phyloP scores from a whole-genome alignment of 148 eudicot genomes.

The Limonium bicolor region DNA sequence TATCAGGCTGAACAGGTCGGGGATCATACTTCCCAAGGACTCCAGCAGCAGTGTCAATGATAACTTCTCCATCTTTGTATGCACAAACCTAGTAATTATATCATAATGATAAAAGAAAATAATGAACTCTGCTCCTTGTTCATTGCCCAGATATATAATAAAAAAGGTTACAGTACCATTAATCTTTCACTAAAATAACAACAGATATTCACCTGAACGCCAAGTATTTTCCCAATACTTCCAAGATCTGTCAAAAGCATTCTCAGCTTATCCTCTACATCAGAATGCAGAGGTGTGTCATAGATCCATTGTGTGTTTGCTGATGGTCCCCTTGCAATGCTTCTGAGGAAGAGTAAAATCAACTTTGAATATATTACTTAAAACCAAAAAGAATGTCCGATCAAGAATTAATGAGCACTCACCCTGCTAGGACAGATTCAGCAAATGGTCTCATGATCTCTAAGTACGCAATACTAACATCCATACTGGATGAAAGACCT shows the following conservation, averaged over 20 bases:
- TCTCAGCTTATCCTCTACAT: conserved; percentile 77
- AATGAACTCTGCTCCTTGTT: neutral
- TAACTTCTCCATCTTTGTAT: conserved; percentile 93
- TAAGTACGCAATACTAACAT: conserved; percentile 54
- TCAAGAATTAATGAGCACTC: conserved; percentile 13
- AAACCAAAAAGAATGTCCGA: neutral
- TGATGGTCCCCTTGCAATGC: conserved; percentile 57
- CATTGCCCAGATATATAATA: no score
- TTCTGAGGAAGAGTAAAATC: conserved; percentile 30
- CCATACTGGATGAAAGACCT: conserved; percentile 94
- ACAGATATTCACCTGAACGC: conserved; percentile 88
- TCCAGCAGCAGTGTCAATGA: conserved; percentile 97
- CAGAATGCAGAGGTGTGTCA: conserved; percentile 64
- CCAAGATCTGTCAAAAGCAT: conserved; percentile 63
- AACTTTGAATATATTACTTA: conserved; percentile 11
- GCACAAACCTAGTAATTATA: conserved; percentile 96
- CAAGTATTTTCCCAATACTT: conserved; percentile 74
- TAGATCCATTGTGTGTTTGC: conserved; percentile 54
- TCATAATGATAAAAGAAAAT: neutral
- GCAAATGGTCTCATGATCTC: conserved; percentile 99
- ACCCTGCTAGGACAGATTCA: conserved; percentile 89
- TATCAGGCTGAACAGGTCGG: conserved; percentile 95
- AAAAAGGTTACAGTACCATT: no score
- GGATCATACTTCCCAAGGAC: conserved; percentile 96
- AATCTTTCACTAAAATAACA: no score